Base-by-base conservation (phyloP, 2,329 filamentous ascomycete genomes). In the Meredithiella fracta region DNA sequence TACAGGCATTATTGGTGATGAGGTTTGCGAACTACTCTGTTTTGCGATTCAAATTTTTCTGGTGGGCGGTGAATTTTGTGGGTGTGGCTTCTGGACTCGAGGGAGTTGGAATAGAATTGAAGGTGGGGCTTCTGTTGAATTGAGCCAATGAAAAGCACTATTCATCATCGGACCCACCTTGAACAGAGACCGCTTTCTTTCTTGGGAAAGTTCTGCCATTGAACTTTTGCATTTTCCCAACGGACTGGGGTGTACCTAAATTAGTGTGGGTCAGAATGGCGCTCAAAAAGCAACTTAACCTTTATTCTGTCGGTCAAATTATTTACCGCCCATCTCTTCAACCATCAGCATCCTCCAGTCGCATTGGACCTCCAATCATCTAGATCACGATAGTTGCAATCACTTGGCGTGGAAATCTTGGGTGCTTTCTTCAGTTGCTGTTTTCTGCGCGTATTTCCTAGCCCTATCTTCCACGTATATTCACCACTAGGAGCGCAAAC, bases 301-400 rank as follows among this genome's bases (percentile, higher is more conserved):
- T 44, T 15, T 3, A 37, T 58, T 54, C 37, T 54, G 51, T 51
- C 56, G 51, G 31, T 6, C 17, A 38, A 37, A 51, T 31, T n/a
- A 4, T 3, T 17, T n/a, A 58, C 56, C 47, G 56, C 56, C 50
- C 51, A 15, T 15, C 22, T 23, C n/a, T 38, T 29, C 51, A 22
- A 53, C 31, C n/a, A 53, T 15, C 25, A 14, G 5, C 4, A 51
- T 29, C 29, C n/a, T 9, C 20, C 25, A 51, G 20, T 51, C 20
- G 44, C 23, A 25, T 25, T 15, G 1, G 17, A 49, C 17, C 22
- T 25, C 23, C 23, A n/a, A 25, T n/a, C 22, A 25, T 3, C 23
- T 3, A 8, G 23, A 14, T 49, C 44, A 49, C 14, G 17, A 25
- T 49, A 14, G 44, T 26, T 49, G 11, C 22, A 8, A 25, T 26